Base-by-base conservation (phyloP, 306 rosid genomes). In the Dalbergia cultrata region DNA sequence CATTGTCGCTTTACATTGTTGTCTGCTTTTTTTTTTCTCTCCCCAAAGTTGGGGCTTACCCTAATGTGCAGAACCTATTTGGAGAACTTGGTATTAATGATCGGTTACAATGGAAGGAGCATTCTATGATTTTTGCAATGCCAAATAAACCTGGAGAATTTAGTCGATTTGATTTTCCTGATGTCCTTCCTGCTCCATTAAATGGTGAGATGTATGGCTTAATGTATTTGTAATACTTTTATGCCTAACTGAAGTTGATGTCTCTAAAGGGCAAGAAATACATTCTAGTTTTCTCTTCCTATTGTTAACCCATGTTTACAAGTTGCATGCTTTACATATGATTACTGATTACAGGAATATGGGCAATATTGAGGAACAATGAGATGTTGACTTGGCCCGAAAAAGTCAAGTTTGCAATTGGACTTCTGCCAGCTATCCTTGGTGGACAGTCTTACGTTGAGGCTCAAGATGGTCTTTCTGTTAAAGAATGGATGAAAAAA, bases 341-440 rank as follows among this genome's bases (percentile, higher is more conserved):
- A 70, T 50, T 65, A 74, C 86, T 83, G 74, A 70, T 50, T 65
- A 74, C 87, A 95, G 99, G 99, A 80, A 90, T 95, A 76, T 95
- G 92, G 97, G 99, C 99, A 66, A 95, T 95, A 80, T 86, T 95
- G 79, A 93, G 82, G 93, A 95, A 95, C 87, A 95, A 88, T 60
- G 99, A 95, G 86, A 95, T 95, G 99, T 86, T 95, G 86, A 90
- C 98, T 72, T 95, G 99, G 99, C 90, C 98, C 59, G 99, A 95
- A 86, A 95, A 95, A 87, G 82, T 95, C 77, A 93, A 89, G 89
- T 95, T 95, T 89, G 98, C 99, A 39, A 89, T 95, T 69, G 99
- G 99, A 37, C 95, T 95, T 70, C 85, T 95, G 80, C 99, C 99
- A 3, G 99, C 99, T 78, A 95, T 95, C 39, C 91, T 93, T 78